phyloP scores from a whole-genome alignment of 73 alveolate species.

The Paramecium sexaurelia region DNA sequence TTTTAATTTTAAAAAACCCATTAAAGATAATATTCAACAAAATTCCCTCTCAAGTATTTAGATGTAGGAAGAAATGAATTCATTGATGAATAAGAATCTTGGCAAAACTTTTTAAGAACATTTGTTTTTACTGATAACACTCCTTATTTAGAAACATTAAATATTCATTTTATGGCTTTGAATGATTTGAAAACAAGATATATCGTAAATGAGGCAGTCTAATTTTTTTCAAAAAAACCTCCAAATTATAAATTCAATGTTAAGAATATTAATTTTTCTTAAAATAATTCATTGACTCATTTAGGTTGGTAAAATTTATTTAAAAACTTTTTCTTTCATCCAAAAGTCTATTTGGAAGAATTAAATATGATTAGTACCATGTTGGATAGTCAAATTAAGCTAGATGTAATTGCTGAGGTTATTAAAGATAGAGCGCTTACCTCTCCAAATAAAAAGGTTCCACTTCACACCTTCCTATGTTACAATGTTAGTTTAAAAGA shows the following conservation, averaged over 20 bases:
- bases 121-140: slow-evolving; percentile 25
- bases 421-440: background rate
- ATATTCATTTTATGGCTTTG: slow-evolving; percentile 44
- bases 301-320: slow-evolving; percentile 10
- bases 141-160: background rate
- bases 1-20: background rate
- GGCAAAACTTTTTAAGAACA: background rate
- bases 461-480: slow-evolving; percentile 8
- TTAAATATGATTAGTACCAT: slow-evolving; percentile 9
- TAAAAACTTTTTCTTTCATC: slow-evolving; percentile 40
- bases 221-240: background rate
- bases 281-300: background rate
- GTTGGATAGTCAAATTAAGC: background rate
- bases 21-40: background rate
- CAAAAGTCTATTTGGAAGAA: slow-evolving; percentile 27
- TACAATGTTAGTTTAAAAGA: slow-evolving; percentile 15
- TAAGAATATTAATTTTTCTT: background rate
- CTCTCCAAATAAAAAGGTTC: background rate
- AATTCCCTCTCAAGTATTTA: background rate
- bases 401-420: background rate
- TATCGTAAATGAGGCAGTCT: background rate
- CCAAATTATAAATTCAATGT: background rate
- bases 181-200: background rate
- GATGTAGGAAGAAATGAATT: slow-evolving; percentile 43
- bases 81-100: background rate